A percentile compares a stretch with the other conserved stretches of the same genome.
phyloP scores from a whole-genome alignment of 345 rosid species.

The Gossypium mustelinum region DNA sequence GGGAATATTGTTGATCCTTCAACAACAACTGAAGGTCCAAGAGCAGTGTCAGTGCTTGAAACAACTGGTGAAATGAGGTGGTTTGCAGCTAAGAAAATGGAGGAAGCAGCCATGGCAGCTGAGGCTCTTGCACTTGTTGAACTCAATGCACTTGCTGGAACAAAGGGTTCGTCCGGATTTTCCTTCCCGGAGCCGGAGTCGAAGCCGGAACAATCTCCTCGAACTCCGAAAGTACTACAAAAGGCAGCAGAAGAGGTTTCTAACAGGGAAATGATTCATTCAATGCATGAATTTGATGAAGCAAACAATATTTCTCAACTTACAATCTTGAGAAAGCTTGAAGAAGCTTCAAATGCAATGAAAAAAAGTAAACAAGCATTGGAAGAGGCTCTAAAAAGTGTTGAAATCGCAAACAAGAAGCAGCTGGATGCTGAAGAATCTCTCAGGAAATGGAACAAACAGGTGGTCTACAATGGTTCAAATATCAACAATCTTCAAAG shows the following conservation, averaged over 20 bases:
- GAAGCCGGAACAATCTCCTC: not conserved
- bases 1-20: no score
- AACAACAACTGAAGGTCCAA: no score
- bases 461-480: slow-evolving; percentile 25
- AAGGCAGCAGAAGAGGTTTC: slow-evolving; percentile 19
- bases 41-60: no score
- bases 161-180: not conserved
- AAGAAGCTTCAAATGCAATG: slow-evolving; percentile 76
- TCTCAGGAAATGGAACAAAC: slow-evolving; percentile 51
- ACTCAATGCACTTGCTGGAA: not conserved
- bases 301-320: slow-evolving; percentile 29
- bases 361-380: slow-evolving; percentile 63
- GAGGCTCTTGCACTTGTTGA: not conserved
- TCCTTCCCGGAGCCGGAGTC: not conserved
- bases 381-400: slow-evolving; percentile 62
- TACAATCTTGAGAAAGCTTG: slow-evolving; percentile 53
- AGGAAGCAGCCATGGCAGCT: not conserved
- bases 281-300: slow-evolving; percentile 28
- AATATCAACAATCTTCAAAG: slow-evolving; percentile 27
- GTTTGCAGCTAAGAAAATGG: not conserved
- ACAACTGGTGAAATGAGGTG: no score
- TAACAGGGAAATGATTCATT: slow-evolving; percentile 24
- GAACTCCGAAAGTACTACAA: slow-evolving; percentile 22
- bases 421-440: slow-evolving; percentile 78
- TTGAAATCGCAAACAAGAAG: slow-evolving; percentile 68